Evolutionary conservation across 2,329 filamentous ascomycete genomes (phyloP), one percentile per base, ranked within the genome.

Genomic region (Botrytis paeoniae): DNA sequence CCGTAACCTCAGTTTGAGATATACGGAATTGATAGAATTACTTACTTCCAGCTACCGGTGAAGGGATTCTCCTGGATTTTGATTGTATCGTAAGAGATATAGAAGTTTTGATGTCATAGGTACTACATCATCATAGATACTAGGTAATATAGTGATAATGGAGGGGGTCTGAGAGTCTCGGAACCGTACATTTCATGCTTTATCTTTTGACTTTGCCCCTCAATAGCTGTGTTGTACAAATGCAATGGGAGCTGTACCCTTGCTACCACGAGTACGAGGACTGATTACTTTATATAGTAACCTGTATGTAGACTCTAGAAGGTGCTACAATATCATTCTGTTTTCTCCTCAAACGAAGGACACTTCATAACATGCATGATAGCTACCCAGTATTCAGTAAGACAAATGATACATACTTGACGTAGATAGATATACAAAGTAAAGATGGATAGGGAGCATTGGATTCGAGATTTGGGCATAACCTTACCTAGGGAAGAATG

Each of bases 141-240:
- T 9, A 18, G 32, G 37, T 48, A 29, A 66, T 25, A 18, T 29
- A 29, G 35, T 39, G 37, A 41, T 10, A 14, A 66, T 66, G 32
- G 48, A 22, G 35, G 48, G 45, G 45, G 64, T 66, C 45, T 66
- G 64, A 66, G 45, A 54, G 45, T 45, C 37, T 66, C 14, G 32
- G 43, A n/a, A 51, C 25, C 48, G 20, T 35, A 48, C 69, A 60
- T 39, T 61, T 25, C 59, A 61, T 61, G 35, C 29, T 41, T 45
- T 16, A 37, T 70, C 25, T 35, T 70, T 54, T 29, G 29, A 37
- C 48, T n/a, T 45, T 59, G 32, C 68, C 37, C 68, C 68, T 70
- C 57, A 22, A 22, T 66, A 41, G 68, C 68, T 70, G 68, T 60
- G 68, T 70, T 70, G 68, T 70, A 48, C 68, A 66, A 66, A 66